Conservation (phyloP, 345 rosid genomes). For the Eucalyptus shirleyi region DNA sequence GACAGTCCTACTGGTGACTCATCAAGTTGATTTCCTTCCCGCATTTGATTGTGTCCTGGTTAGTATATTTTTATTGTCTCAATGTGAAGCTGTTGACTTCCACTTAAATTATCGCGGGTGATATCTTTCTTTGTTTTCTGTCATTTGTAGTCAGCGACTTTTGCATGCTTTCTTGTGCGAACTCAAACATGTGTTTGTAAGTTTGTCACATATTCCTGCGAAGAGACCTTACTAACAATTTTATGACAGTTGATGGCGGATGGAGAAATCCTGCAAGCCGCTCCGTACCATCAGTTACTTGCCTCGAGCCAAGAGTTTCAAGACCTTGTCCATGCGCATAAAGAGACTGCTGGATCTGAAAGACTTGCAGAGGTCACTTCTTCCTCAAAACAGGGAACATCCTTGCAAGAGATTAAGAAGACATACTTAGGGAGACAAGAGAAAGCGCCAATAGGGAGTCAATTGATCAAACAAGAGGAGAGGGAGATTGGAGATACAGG, state of each 20-base stretch:
- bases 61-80: not conserved
- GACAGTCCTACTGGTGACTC: conserved; percentile 82
- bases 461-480: conserved; percentile 76
- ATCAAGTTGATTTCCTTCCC: conserved; percentile 96
- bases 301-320: conserved; percentile 55
- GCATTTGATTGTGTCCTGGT: conserved; percentile 87
- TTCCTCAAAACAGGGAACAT: conserved; percentile 8
- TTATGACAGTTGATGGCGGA: conserved; percentile 72
- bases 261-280: conserved; percentile 70
- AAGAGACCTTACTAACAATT: not conserved
- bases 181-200: not conserved
- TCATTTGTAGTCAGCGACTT: not conserved
- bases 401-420: conserved; percentile 45
- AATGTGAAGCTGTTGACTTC: not conserved
- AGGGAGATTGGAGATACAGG: conserved; percentile 79
- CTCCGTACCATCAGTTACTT: conserved; percentile 60
- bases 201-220: not conserved
- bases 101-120: not conserved
- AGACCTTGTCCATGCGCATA: conserved; percentile 86
- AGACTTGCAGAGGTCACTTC: conserved; percentile 32
- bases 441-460: conserved; percentile 38
- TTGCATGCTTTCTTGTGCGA: not conserved
- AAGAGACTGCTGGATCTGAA: conserved; percentile 85
- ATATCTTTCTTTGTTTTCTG: not conserved
- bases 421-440: conserved; percentile 24